Evolutionary conservation across 2,329 filamentous ascomycete species (phyloP), one percentile per base, ranked within the genome.

Genomic region (Camptophora hylomeconis): DNA sequence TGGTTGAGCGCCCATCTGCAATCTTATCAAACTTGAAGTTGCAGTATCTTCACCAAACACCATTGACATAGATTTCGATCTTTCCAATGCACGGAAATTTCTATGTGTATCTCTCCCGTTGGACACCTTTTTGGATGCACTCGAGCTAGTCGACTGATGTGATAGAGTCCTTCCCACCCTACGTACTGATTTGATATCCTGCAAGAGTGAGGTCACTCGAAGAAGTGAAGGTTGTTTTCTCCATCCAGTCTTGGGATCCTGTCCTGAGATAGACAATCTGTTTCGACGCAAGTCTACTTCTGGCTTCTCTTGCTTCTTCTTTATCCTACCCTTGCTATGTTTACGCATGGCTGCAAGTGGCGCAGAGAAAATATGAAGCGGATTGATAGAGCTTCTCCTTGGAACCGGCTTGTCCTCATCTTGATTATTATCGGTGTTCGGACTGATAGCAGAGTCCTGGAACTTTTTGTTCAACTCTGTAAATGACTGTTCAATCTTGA

Each of bases 1-100:
- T n/a, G 43, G 43, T 20, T 28, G 31, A 16, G 19, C 15, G 17
- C 40, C 41, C 27, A 36, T 35, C 7, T 34, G 38, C 15, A 41
- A 14, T 20, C 32, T 28, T 19, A 35, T 30, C 16, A 38, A 28
- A 24, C 39, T 42, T 20, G 43, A 45, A 5, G 39, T 41, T 22
- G 26, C 40, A 35, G 10, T 39, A 41, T 8, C 20, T 11, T 12
- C 13, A 7, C 17, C 9, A 9, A 21, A 16, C n/a, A n/a, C n/a
- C n/a, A n/a, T n/a, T n/a, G n/a, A n/a, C n/a, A n/a, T n/a, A n/a
- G n/a, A n/a, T n/a, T n/a, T n/a, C n/a, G n/a, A n/a, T n/a, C n/a
- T n/a, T n/a, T n/a, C n/a, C n/a, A n/a, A n/a, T n/a, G n/a, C n/a
- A n/a, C n/a, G n/a, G n/a, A n/a, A n/a, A n/a, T n/a, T n/a, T n/a